These are phyloP conservation scores for Solanum aculeatissimum DNA, from an alignment of 305 asterid species.

Conservation along the genomic window DNA sequence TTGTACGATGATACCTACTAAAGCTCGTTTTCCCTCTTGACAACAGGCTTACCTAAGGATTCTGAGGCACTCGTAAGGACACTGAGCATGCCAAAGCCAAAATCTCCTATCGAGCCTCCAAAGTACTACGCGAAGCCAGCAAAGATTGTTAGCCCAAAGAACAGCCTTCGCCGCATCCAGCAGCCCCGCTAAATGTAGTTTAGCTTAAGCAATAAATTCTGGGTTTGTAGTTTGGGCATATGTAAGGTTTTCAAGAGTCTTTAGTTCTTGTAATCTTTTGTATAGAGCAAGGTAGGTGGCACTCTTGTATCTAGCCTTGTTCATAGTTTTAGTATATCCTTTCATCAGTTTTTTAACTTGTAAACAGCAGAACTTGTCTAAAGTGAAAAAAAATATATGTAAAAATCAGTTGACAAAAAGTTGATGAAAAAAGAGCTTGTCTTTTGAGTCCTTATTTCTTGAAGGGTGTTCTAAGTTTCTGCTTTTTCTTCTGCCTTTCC, in stretches of 20 bases:
- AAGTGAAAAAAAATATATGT: background rate
- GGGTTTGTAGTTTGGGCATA: background rate
- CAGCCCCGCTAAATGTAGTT: slow-evolving; percentile 65
- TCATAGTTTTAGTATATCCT: background rate
- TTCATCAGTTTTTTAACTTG: background rate
- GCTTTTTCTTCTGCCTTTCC: background rate
- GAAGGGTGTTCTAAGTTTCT: background rate
- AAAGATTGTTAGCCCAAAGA: slow-evolving; percentile 47
- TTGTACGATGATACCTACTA: background rate
- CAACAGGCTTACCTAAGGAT: slow-evolving; percentile 24
- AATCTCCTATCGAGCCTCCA: slow-evolving; percentile 23
- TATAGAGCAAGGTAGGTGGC: slow-evolving; percentile 8
- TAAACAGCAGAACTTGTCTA: background rate
- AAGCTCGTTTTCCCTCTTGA: background rate
- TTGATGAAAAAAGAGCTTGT: background rate
- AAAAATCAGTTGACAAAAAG: background rate
- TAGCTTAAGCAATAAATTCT: background rate
- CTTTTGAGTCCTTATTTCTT: background rate
- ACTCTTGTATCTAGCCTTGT: slow-evolving; percentile 4
- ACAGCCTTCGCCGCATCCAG: slow-evolving; percentile 85
- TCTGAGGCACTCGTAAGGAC: slow-evolving; percentile 29
- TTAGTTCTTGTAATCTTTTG: background rate
- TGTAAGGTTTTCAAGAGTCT: background rate
- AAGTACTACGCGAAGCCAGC: slow-evolving; percentile 63
- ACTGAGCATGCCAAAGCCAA: slow-evolving; percentile 20